Base-by-base conservation (phyloP, 768 basidiomycete genomes). In the Cystobasidium tubakii region DNA sequence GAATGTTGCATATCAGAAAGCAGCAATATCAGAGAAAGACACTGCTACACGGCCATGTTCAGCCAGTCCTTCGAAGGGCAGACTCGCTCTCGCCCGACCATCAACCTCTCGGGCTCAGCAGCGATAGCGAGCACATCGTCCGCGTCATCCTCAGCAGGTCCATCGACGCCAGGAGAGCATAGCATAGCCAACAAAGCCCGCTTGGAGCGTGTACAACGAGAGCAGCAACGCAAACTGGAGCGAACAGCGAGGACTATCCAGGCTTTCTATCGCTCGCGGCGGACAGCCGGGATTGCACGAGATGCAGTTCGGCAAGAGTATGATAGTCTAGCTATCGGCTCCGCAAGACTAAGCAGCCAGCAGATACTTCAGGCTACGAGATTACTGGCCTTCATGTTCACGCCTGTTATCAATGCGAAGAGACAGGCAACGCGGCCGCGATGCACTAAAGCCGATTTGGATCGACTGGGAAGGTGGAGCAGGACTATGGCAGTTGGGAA, bases 61-160 rank as follows among this genome's bases (percentile, higher is more conserved):
- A 60, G 27, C 57, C 57, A 39, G 39, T 31, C 66, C 34, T 71
- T 71, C 42, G 55, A 55, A n/a, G 69, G 69, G 50, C 69, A 71
- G 69, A 71, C 69, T 19, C 69, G 69, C 69, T 42, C 36, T 1
- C 54, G 69, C 3, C 69, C 69, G 12, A n/a, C 69, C 39, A 71
- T 71, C 69, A 71, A 71, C 54, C 42, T 71, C 25, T 34, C 50
- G 7, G 69, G 69, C 53, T 34, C 33, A 10, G 63, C 36, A 19
- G 53, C 54, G 10, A n/a, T 44, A 69, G n/a, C 42, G 42, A 53
- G 33, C 27, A 23, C 31, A 13, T 71, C 69, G 53, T 34, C 69
- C 23, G 53, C 69, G 69, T 62, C 55, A 46, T 55, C 53, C 21
- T 62, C 69, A 19, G 50, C 69, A 60, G 69, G 23, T 21, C 36